Evolutionary conservation across 2,329 filamentous ascomycete species (phyloP), one percentile per base, ranked within the genome.

Genomic region (Penicillium sp.): DNA sequence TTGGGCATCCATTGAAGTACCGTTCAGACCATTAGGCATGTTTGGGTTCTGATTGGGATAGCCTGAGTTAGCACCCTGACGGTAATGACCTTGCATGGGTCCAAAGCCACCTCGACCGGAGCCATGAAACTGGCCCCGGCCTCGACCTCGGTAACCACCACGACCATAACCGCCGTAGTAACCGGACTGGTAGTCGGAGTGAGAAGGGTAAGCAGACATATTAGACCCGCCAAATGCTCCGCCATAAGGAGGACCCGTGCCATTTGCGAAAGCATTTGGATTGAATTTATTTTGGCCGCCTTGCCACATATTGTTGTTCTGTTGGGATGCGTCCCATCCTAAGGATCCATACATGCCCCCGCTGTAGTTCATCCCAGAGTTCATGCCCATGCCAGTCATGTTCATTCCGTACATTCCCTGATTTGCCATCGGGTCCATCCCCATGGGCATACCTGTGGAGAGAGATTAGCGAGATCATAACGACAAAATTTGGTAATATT

Each of bases 211-310:
- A 81, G 87, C 51, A 50, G 51, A 80, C 84, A 88, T 87, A 87
- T 87, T 83, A 81, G 80, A 82, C 67, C 78, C 77, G 77, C 79
- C 78, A 77, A 82, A 90, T 79, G 86, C 87, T 84, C 84, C 83
- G 79, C 87, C 88, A 85, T 84, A 90, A 79, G 90, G 88, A 89
- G 87, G 86, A 82, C 85, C 86, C 84, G 89, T 89, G 82, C 86
- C 85, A 83, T 82, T 75, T 77, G 84, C 72, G 70, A 78, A 83
- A 84, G 85, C 86, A 89, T 85, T 90, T 88, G 85, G 83, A 84
- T 88, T 91, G 87, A 85, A 90, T 88, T 90, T 91, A 90, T 90
- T 88, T 88, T 88, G 87, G 82, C 85, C 84, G 82, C 85, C 84
- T 87, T 87, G 89, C 88, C 88, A 91, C 82, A 87, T 75, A 54